Base-by-base conservation (phyloP, 2,329 filamentous ascomycete genomes). In the Eutypa lata region DNA sequence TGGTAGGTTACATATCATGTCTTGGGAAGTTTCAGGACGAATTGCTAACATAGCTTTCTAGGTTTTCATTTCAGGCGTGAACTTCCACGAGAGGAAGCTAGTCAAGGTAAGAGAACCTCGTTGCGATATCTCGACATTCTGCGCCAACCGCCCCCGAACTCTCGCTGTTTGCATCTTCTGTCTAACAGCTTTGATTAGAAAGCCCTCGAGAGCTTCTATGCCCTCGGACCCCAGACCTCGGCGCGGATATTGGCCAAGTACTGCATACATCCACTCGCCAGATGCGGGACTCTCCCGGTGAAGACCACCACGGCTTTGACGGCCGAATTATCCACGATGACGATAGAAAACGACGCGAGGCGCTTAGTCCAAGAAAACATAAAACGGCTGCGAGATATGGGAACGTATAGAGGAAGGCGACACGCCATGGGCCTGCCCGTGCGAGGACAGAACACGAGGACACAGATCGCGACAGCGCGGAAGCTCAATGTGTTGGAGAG, bases 361-460 rank as follows among this genome's bases (percentile, higher is more conserved):
- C 83, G 88, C 67, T 76, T 90, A 54, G 74, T 97, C 37, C 81
- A 87, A 64, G 90, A 96, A 48, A 94, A 97, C 66, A 96, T 99
- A 62, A 80, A 80, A 68, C 79, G 93, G 54, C 66, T 99, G 71
- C 90, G 89, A 69, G 92, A 97, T 65, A 97, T 96, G 77, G 92
- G 92, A 48, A 86, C 88, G 3, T 96, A 96, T 68, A 80, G 94
- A 50, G 94, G 94, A 59, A 86, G 89, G 70, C 79, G 94, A 61
- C 94, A 99, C 77, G 93, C 93, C 53, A 92, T 97, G 88, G 84
- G 87, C 55, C 74, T 97, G 75, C 94, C 94, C 3, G 93, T 94
- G 50, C 83, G 94, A 61, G 94, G 94, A 62, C 94, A 99, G 75
- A 84, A 81, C 64, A 97, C 94, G 54, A 87, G 90, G 68, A 90